Evolutionary conservation across 495 filamentous ascomycete genomes (phyloP).

Genomic region (Penicillium paradoxum): DNA sequence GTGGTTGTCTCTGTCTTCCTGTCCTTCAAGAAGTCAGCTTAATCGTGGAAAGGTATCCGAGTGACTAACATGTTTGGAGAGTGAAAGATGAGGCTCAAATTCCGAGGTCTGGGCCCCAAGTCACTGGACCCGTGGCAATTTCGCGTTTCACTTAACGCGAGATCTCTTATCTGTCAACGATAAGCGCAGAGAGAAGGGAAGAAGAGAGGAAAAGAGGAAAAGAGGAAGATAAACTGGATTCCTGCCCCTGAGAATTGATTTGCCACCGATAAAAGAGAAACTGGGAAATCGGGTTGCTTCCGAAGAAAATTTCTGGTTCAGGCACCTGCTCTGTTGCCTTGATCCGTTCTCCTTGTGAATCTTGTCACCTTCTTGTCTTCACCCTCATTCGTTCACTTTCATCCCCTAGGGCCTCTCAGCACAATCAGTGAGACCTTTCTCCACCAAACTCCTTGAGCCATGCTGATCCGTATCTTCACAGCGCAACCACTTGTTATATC

Average conservation of each 20-base stretch:
- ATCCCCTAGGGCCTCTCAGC: background rate
- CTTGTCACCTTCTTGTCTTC: background rate
- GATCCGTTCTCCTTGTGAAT: background rate
- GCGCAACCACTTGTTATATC: background rate
- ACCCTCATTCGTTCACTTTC: background rate
- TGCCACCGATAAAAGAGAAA: background rate
- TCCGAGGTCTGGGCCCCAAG: conserved; percentile 10
- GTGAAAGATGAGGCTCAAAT: background rate
- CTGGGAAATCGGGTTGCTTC: background rate
- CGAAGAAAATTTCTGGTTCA: conserved; percentile 27
- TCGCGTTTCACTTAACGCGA: conserved; percentile 50
- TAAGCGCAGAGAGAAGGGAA: too few relatives aligned
- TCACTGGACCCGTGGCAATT: conserved; percentile 41
- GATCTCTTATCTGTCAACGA: conserved; percentile 16
- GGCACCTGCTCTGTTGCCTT: conserved; percentile 15
- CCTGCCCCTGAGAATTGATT: background rate
- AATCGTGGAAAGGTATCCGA: background rate
- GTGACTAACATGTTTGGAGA: conserved; percentile 2
- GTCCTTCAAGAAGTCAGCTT: conserved; percentile 24
- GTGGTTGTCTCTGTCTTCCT: conserved; percentile 26
- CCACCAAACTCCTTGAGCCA: too few relatives aligned
- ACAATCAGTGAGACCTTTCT: background rate
- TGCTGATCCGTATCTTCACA: too few relatives aligned
- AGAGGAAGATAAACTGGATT: background rate
- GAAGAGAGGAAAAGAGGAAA: background rate